Evolutionary conservation across 306 rosid genomes (phyloP).

Genomic region (Hylodesmum podocarpum): DNA sequence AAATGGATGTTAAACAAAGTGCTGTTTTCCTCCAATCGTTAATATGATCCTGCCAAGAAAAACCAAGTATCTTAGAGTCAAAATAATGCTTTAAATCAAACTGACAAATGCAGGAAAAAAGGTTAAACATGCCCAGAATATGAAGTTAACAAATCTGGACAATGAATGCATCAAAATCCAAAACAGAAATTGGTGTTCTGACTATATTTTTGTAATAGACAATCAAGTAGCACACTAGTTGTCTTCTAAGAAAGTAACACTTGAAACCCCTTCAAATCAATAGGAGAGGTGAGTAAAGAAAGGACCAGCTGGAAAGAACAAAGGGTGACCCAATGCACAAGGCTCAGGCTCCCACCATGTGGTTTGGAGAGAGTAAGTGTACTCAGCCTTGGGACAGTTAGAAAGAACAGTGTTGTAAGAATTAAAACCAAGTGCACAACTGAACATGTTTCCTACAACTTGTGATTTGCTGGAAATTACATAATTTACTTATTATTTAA

Average conservation of each 20-base stretch:
- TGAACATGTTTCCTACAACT: conserved; percentile 13
- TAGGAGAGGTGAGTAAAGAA: not conserved
- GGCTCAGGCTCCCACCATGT: not conserved
- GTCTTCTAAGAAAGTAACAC: conserved; percentile 4
- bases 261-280: conserved; percentile 1
- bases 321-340: not conserved
- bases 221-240: not conserved
- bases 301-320: not conserved
- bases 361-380: not conserved
- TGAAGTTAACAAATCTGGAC: not conserved
- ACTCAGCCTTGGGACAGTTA: not conserved
- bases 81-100: conserved; percentile 6
- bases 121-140: conserved; percentile 9
- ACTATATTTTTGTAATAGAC: not conserved
- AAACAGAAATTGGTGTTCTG: not conserved
- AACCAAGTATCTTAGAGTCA: conserved; percentile 23
- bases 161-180: conserved; percentile 1
- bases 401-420: not conserved
- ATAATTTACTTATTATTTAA: not conserved
- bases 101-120: conserved; percentile 10
- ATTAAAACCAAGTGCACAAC: conserved; percentile 18
- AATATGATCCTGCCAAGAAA: conserved; percentile 59
- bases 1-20: conserved; percentile 63
- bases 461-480: not conserved
- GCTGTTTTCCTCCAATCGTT: conserved; percentile 76